These are phyloP conservation scores for Pythium sp. DNA, from an alignment of 352 stramenopile genomes.

Conservation along the genomic window DNA sequence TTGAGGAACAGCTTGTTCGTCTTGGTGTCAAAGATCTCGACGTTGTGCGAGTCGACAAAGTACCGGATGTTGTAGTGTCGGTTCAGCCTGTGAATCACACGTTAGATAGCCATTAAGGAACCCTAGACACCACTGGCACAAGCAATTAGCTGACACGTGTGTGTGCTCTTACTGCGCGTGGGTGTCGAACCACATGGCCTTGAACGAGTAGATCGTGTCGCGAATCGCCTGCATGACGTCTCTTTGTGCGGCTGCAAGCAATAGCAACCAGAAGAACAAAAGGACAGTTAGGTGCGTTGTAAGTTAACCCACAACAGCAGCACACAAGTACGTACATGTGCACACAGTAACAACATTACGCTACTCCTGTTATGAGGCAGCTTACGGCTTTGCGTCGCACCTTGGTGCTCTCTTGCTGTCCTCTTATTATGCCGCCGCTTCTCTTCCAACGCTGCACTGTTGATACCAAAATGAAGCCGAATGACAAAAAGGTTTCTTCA, in stretches of 20 bases:
- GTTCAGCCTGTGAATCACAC: constrained; percentile 41
- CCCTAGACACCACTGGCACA: too few relatives aligned
- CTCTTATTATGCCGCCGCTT: not conserved
- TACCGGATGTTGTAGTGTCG: constrained; percentile 79
- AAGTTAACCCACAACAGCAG: not conserved
- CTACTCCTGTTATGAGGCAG: not conserved
- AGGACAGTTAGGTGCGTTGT: not conserved
- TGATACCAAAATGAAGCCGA: not conserved
- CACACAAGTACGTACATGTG: not conserved
- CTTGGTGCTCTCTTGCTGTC: not conserved
- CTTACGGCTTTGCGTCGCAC: not conserved
- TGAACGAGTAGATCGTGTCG: constrained; percentile 81
- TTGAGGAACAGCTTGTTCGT: constrained; percentile 90
- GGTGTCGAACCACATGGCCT: constrained; percentile 75
- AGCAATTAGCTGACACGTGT: not conserved
- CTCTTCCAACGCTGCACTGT: not conserved
- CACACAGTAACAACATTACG: not conserved
- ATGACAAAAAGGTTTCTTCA: constrained; percentile 1
- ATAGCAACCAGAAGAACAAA: not conserved
- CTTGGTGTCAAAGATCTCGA: constrained; percentile 89
- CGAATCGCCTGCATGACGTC: constrained; percentile 55
- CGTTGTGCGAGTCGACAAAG: constrained; percentile 71
- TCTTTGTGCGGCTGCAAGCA: not conserved
- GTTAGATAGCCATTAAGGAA: too few relatives aligned
- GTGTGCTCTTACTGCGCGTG: constrained; percentile 52